Conservation (phyloP, 257 asterid genomes). For the Striga asiatica region DNA sequence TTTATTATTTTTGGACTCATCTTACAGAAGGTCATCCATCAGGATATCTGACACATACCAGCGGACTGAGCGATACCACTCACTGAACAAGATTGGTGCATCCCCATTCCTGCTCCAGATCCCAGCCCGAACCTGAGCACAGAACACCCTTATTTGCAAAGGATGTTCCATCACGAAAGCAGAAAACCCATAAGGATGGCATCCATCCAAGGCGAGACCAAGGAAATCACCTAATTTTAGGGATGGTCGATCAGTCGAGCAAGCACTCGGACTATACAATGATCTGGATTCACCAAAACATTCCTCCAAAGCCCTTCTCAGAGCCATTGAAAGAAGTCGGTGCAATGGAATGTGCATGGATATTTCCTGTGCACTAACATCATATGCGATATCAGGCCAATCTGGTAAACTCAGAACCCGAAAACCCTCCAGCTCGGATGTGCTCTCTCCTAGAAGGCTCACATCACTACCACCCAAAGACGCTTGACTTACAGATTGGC, state of each 20-base stretch:
- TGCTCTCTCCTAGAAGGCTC: conserved; percentile 35
- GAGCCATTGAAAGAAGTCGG: conserved; percentile 64
- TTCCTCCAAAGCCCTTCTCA: conserved; percentile 63
- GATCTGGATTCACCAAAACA: conserved; percentile 60
- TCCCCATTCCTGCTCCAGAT: conserved; percentile 98
- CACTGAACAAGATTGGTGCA: conserved; percentile 66
- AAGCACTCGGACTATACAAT: conserved; percentile 17
- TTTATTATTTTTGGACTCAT: too few species aligned
- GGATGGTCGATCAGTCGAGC: conserved; percentile 31
- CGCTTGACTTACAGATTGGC: conserved; percentile 34
- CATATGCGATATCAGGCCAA: conserved; percentile 78
- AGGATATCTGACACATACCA: too few species aligned
- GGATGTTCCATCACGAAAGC: conserved; percentile 93
- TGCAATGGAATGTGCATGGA: conserved; percentile 88
- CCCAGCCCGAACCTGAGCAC: conserved; percentile 94
- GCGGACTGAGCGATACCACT: conserved; percentile 87
- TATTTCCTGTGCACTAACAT: conserved; percentile 81
- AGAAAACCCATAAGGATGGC: conserved; percentile 87
- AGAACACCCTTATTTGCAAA: conserved; percentile 82
- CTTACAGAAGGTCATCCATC: too few species aligned
- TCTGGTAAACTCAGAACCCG: conserved; percentile 60
- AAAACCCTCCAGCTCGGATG: conserved; percentile 52
- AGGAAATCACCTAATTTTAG: conserved; percentile 43
- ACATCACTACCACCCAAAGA: conserved; percentile 39
- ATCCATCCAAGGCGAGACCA: conserved; percentile 65